Conservation (phyloP, 495 filamentous ascomycete genomes). For the Lophium mytilinum region DNA sequence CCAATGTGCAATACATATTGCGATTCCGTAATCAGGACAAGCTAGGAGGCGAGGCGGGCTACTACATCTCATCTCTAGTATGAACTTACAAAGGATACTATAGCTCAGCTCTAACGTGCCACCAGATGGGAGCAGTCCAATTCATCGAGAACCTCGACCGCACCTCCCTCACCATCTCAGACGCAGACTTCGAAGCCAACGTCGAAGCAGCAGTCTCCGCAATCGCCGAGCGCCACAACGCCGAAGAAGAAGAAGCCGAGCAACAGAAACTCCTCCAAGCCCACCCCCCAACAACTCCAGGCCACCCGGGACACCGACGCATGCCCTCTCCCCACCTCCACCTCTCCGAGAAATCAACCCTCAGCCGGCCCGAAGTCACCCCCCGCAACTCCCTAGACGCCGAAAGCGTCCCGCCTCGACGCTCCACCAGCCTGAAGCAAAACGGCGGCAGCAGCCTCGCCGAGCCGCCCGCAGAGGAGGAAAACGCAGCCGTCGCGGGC, state of each 20-base stretch:
- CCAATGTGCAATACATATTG: slow-evolving; percentile 96
- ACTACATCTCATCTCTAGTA: slow-evolving; percentile 95
- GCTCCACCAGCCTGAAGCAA: slow-evolving; percentile 35
- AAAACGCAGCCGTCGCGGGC: slow-evolving; percentile 74
- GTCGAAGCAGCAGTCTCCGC: slow-evolving; percentile 95
- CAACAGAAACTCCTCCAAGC: slow-evolving; percentile 3
- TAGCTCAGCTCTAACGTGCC: not conserved
- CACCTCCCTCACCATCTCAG: slow-evolving; percentile 84
- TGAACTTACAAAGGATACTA: slow-evolving; percentile 20
- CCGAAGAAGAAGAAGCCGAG: slow-evolving; percentile 26
- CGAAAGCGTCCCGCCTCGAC: slow-evolving; percentile 43
- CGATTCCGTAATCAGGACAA: slow-evolving; percentile 97
- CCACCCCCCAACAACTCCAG: slow-evolving; percentile 35
- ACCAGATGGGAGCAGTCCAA: slow-evolving; percentile 84
- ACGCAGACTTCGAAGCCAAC: slow-evolving; percentile 90
- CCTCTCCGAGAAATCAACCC: slow-evolving; percentile 53
- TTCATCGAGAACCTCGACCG: slow-evolving; percentile 96
- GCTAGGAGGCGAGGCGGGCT: slow-evolving; percentile 89
- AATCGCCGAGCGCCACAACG: slow-evolving; percentile 80
- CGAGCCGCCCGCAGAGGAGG: slow-evolving; percentile 38
- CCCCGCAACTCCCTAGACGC: slow-evolving; percentile 49
- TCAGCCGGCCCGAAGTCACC: slow-evolving; percentile 46
- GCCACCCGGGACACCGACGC: slow-evolving; percentile 23
- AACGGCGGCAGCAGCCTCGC: slow-evolving; percentile 46
- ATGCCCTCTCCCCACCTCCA: slow-evolving; percentile 30